These are phyloP conservation scores for Ustilago curta DNA, from an alignment of 1,284 basidiomycete genomes.

Conservation along the genomic window DNA sequence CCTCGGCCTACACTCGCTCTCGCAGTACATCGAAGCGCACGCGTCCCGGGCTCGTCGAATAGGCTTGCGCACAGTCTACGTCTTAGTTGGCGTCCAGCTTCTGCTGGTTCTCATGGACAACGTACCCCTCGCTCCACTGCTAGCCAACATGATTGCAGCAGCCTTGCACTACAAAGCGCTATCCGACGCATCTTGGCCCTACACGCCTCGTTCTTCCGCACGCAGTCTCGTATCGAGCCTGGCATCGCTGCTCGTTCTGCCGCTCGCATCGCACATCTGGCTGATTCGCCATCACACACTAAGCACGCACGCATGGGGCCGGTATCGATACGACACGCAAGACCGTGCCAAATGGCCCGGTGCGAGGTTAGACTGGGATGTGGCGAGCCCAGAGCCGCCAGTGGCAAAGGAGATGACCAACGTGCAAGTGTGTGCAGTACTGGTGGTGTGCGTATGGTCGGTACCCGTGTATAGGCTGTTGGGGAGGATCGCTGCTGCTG, in stretches of 20 bases:
- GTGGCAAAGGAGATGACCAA: conserved; percentile 25
- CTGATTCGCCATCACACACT: conserved; percentile 38
- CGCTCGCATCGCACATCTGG: conserved; percentile 33
- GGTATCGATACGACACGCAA: conserved; percentile 37
- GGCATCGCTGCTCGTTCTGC: conserved; percentile 17
- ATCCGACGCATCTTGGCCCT: conserved; percentile 27
- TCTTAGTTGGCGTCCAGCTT: neutral
- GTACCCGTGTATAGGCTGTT: conserved; percentile 45
- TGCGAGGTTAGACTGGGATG: conserved; percentile 47
- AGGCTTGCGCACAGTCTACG: conserved; percentile 22
- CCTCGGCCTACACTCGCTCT: conserved; percentile 39
- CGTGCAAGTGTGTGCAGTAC: conserved; percentile 39
- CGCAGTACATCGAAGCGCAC: conserved; percentile 45
- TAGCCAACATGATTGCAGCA: conserved; percentile 12
- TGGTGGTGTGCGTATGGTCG: conserved; percentile 40
- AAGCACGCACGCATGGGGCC: conserved; percentile 33
- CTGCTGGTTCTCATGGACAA: conserved; percentile 18
- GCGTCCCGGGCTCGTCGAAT: conserved; percentile 25
- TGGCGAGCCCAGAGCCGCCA: conserved; percentile 17
- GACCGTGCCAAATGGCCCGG: conserved; percentile 36
- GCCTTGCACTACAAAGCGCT: conserved; percentile 22
- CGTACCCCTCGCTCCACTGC: conserved; percentile 27
- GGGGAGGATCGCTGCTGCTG: conserved; percentile 36
- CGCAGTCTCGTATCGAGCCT: neutral
- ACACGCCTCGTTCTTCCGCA: conserved; percentile 7